These are phyloP conservation scores for Selaginella tamariscina DNA, from an alignment of 75 land plant genomes.

Conservation along the genomic window DNA sequence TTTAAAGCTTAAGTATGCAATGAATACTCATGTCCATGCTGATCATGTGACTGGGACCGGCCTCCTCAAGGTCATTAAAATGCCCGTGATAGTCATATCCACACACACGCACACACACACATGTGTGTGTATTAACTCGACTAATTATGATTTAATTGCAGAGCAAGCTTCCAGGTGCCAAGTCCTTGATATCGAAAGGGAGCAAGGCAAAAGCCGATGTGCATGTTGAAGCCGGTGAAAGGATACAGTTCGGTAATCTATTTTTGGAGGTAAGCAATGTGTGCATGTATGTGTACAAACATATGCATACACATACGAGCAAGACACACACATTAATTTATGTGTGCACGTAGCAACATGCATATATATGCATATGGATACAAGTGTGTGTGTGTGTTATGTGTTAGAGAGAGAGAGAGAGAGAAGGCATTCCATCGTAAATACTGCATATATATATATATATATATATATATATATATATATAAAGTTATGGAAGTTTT, in stretches of 20 bases:
- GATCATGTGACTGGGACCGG: constrained; percentile 12
- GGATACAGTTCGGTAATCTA: constrained; percentile 1
- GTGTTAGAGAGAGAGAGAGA: not conserved
- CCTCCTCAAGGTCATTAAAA: constrained; percentile 10
- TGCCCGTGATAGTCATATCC: no score
- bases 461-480: no score
- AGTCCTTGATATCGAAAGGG: constrained; percentile 8
- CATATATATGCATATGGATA: not conserved
- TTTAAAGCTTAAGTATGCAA: constrained; percentile 9
- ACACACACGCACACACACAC: no score
- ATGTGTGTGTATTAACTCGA: not conserved
- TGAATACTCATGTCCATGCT: constrained; percentile 12
- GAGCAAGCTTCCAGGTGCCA: not conserved
- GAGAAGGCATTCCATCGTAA: not conserved
- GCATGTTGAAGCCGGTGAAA: not conserved
- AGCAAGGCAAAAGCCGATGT: constrained; percentile 10
- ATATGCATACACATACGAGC: not conserved
- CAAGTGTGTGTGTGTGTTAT: not conserved
- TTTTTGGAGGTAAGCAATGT: constrained; percentile 10
- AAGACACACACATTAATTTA: not conserved
- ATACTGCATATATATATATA: no score
- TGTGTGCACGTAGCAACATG: not conserved
- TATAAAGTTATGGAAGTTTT: not conserved
- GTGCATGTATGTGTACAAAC: no score
- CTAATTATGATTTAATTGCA: not conserved